A percentile compares a stretch with the other conserved stretches of the same genome.
These are phyloP conservation scores for Hypoxylon trugodes DNA, from an alignment of 495 filamentous ascomycete species.

Conservation along the genomic window DNA sequence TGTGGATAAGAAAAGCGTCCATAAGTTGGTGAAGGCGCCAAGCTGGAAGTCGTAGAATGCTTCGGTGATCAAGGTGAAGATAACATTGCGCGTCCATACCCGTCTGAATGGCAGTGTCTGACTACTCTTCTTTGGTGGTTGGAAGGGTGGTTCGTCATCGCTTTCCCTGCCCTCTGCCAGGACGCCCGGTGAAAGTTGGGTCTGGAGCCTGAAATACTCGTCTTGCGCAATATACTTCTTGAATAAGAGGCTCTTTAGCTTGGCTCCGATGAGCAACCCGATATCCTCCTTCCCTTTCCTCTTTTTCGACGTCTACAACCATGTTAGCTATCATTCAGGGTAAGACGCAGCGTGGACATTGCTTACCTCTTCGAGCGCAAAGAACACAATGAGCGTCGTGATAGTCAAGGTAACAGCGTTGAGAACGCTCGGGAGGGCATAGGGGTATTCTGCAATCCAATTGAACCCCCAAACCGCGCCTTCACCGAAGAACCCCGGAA, in stretches of 20 bases:
- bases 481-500: constrained; percentile 69
- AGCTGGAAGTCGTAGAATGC: constrained; percentile 79
- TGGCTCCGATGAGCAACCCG: constrained; percentile 45
- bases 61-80: constrained; percentile 69
- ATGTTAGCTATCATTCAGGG: constrained; percentile 11
- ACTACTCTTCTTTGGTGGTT: constrained; percentile 17
- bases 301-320: constrained; percentile 51
- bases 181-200: constrained; percentile 21
- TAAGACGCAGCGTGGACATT: not conserved
- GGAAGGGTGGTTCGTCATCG: constrained; percentile 10
- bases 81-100: constrained; percentile 83
- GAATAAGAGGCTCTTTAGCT: constrained; percentile 20
- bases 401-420: constrained; percentile 65
- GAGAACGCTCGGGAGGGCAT: constrained; percentile 72
- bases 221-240: constrained; percentile 10
- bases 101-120: constrained; percentile 69
- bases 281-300: constrained; percentile 51
- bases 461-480: constrained; percentile 48
- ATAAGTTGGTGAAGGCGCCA: constrained; percentile 83
- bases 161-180: constrained; percentile 14
- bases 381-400: constrained; percentile 60
- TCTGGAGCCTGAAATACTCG: constrained; percentile 37
- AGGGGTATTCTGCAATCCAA: constrained; percentile 70
- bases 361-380: constrained; percentile 70
- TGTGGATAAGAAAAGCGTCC: constrained; percentile 84